Evolutionary conservation across 345 rosid species (phyloP).

Genomic region (Bruguiera gymnorhiza): DNA sequence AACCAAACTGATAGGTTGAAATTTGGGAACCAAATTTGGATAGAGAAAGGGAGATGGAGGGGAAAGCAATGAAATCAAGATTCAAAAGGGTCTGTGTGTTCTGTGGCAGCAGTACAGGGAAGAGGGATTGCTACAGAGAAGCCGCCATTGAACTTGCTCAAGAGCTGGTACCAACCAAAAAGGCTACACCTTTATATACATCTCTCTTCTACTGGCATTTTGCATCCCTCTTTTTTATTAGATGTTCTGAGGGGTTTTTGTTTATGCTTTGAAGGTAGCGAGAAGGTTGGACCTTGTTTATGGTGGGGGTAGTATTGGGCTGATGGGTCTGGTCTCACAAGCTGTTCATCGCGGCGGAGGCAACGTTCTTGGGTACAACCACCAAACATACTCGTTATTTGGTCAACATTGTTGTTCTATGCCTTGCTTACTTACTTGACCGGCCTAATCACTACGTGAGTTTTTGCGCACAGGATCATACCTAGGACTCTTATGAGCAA

Average conservation of each 20-base stretch:
- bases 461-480: conserved; percentile 36
- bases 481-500: conserved; percentile 51
- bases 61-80: conserved; percentile 14
- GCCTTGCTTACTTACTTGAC: background rate
- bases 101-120: conserved; percentile 33
- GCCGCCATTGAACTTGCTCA: conserved; percentile 32
- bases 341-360: conserved; percentile 81
- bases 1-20: too few relatives aligned
- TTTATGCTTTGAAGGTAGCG: conserved; percentile 38
- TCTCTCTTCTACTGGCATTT: background rate
- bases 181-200: background rate
- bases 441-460: background rate
- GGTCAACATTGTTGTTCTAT: background rate
- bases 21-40: background rate
- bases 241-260: background rate
- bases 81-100: conserved; percentile 31
- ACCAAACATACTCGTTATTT: background rate
- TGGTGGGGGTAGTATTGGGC: conserved; percentile 94
- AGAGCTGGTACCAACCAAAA: conserved; percentile 21
- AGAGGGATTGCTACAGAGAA: conserved; percentile 26
- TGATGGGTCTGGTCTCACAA: conserved; percentile 90
- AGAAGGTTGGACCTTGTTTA: conserved; percentile 81
- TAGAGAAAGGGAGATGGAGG: conserved; percentile 10
- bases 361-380: conserved; percentile 75
- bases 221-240: background rate